These are phyloP conservation scores for Talaromyces sp. DNA, from an alignment of 2,329 filamentous ascomycete genomes.

Conservation along the genomic window DNA sequence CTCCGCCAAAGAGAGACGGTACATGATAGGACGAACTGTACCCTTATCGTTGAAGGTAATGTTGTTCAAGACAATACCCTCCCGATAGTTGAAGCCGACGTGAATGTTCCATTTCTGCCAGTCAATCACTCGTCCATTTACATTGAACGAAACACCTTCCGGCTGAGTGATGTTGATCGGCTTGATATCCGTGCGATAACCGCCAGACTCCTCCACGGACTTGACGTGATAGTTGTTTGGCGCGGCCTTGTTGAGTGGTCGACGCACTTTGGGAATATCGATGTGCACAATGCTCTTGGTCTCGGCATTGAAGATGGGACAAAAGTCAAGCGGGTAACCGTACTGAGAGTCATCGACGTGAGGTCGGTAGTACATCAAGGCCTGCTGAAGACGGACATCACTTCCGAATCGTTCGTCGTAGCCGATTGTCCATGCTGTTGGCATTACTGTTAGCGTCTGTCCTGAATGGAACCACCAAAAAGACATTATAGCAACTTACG, in stretches of 20 bases:
- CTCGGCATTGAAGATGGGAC: constrained; percentile 81
- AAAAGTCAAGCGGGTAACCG: constrained; percentile 87
- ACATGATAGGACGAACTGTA: constrained; percentile 73
- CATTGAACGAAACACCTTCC: constrained; percentile 79
- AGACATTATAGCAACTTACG: constrained; percentile 48
- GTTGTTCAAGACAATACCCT: constrained; percentile 86
- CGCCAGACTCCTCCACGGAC: constrained; percentile 63
- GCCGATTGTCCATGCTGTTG: constrained; percentile 80
- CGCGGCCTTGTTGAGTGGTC: constrained; percentile 67
- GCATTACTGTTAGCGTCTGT: background rate
- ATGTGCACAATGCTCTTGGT: constrained; percentile 76
- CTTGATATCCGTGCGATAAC: constrained; percentile 75
- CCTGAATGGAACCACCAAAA: background rate
- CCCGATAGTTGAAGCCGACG: constrained; percentile 90
- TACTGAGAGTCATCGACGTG: constrained; percentile 84
- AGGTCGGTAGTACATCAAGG: constrained; percentile 91
- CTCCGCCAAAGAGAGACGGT: constrained; percentile 81
- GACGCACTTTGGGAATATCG: constrained; percentile 72
- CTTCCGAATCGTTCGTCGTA: constrained; percentile 87
- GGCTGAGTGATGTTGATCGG: constrained; percentile 84
- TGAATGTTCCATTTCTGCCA: constrained; percentile 97
- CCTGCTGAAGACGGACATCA: constrained; percentile 76
- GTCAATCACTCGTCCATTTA: constrained; percentile 68
- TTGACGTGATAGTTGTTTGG: constrained; percentile 77
- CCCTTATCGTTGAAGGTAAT: constrained; percentile 86